Evolutionary conservation across 2,329 filamentous ascomycete species (phyloP), one percentile per base, ranked within the genome.

Genomic region (Aotearoamyces nothofagi): DNA sequence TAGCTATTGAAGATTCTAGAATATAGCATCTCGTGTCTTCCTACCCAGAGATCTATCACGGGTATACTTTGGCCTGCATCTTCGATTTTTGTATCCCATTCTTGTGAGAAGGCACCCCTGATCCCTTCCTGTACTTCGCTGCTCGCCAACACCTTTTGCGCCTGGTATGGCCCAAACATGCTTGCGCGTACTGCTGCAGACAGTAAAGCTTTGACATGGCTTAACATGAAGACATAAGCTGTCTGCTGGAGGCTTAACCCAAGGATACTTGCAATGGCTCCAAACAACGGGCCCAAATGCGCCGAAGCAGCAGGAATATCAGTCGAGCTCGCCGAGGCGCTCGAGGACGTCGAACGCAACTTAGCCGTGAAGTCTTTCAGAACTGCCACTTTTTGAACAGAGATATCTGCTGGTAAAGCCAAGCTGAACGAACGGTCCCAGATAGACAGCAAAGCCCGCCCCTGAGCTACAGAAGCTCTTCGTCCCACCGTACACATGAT

Each of bases 1-100:
- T 45, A 87, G 42, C 79, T 86, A 53, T 90, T 90, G 47, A 90
- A 90, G 31, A 90, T 87, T 42, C 81, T 69, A 33, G 79, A 86
- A 51, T 90, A 90, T 38, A 90, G 51, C 47, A 82, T 58, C 60
- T 90, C 81, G 51, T 90, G 81, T 46, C 81, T 64, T 3, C 81
- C 81, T 45, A 84, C 63, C 80, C 81, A 90, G 17, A 90, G 50
- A 56, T 90, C 81, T 66, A 87, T 73, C 2, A 74, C 66, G 1
- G 81, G 81, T 36, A 83, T 73, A 31, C 60, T 72, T 57, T 87
- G 78, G 4, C 76, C 78, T 3, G 80, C 79, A 37, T 75, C 66
- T 33, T 78, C 72, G 0, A 76, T 57, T 1, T 43, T 49, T 33
- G 59, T 68, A 9, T 59, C 41, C 68, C 68, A 75, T 42, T 76